Evolutionary conservation across 1,139 yeast species (phyloP).

Genomic region (Pichiaceae sp.): DNA sequence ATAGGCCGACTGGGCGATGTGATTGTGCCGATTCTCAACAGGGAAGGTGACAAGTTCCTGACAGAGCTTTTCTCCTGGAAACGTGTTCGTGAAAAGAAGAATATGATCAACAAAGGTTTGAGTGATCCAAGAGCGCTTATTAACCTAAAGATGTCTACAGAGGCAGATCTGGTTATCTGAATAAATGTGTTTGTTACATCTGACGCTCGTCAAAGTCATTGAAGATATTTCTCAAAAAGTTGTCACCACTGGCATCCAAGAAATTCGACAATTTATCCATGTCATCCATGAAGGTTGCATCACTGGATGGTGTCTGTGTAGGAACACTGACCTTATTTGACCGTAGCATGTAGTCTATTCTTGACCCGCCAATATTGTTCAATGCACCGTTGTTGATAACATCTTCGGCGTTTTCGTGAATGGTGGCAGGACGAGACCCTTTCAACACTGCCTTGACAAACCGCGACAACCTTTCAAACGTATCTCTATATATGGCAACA

Average conservation of each 20-base stretch:
- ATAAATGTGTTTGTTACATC: not conserved
- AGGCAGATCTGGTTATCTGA: no score
- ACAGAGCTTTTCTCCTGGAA: conserved; percentile 19
- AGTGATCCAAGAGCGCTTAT: conserved; percentile 19
- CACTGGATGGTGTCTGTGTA: not conserved
- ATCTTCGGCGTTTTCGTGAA: conserved; percentile 3
- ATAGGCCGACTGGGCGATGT: conserved; percentile 16
- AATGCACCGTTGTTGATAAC: conserved; percentile 5
- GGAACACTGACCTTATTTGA: not conserved
- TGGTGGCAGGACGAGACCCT: no score
- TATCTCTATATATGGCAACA: conserved; percentile 14
- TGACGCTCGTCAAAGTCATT: conserved; percentile 18
- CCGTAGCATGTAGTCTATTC: conserved; percentile 1
- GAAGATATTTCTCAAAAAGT: conserved; percentile 15
- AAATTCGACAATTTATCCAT: conserved; percentile 16
- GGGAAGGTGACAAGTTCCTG: conserved; percentile 12
- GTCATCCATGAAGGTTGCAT: not conserved
- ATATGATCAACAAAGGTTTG: conserved; percentile 16
- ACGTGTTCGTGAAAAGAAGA: conserved; percentile 16
- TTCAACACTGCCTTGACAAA: conserved; percentile 7
- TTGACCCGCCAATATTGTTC: not conserved
- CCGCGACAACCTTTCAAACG: conserved; percentile 10
- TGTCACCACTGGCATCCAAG: conserved; percentile 17
- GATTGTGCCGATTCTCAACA: conserved; percentile 14
- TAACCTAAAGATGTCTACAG: no score